Evolutionary conservation across 352 stramenopile species (phyloP), one percentile per base, ranked within the genome.

Genomic region (Globisporangium canariense): DNA sequence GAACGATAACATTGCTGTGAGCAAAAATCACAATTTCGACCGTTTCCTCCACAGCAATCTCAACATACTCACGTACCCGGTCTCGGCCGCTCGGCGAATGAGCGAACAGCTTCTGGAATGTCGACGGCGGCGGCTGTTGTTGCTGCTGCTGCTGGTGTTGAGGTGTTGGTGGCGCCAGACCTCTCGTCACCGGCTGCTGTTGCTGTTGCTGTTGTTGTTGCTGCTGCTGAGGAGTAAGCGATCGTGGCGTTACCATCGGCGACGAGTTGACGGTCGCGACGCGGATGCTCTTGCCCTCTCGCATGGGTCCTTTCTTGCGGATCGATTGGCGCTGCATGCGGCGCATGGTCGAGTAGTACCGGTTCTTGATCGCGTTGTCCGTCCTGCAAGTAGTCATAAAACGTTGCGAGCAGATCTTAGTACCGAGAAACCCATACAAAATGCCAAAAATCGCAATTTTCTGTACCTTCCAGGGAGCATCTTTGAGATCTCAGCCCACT

Each of bases 341-440:
- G 4, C 88, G 74, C 85, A 94, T 95, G n/a, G 85, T 96, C 62
- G 88, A 97, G 70, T 98, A 97, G 69, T 94, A 97, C 41, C 88
- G 79, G 63, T 96, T 97, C 73, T 97, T 97, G 68, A 97, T 96
- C 32, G 86, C 87, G 68, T 97, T 97, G 68, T 97, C 89, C 30
- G 90, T 96, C 49, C 85, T 86, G 43, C 20, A 32, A 38, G 16
- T 4, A 22, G 14, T 1, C 25, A 63, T 56, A 10, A 14, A 36
- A 14, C 25, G n/a, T 8, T 13, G 16, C 25, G 28, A 43, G 8
- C 18, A 1, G 36, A 28, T 34, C 22, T 36, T 36, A 36, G 7
- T 41, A 41, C 14, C 9, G 36, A 41, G 13, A n/a, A 47, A 20
- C 41, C 14, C 41, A 47, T 20, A 6, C 28, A 41, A 41, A 28